Percentiles rank a stretch among this genome's conserved stretches.
Evolutionary conservation across 1,139 yeast species (phyloP).

Genomic region (Diutina sp.): DNA sequence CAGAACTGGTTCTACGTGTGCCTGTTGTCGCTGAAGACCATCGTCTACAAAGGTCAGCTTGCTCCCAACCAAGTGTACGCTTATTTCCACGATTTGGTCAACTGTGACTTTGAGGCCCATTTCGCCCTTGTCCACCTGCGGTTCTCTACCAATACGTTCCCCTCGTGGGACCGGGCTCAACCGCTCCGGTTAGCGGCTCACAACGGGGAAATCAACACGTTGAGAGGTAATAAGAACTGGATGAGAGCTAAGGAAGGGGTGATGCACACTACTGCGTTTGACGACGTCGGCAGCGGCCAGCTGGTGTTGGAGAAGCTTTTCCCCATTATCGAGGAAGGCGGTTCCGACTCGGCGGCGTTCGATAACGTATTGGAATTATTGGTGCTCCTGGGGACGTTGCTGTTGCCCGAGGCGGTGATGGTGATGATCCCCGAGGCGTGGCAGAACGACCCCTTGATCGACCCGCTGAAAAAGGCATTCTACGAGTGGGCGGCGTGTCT

Average conservation of each 20-base stretch:
- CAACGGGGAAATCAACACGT: conserved; percentile 95
- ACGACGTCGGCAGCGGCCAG: conserved; percentile 26
- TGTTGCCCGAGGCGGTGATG: conserved; percentile 97
- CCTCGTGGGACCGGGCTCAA: conserved; percentile 99
- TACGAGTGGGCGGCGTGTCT: conserved; percentile 99
- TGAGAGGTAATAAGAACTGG: conserved; percentile 98
- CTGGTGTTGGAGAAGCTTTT: conserved; percentile 58
- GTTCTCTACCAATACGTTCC: conserved; percentile 96
- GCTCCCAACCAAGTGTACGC: conserved; percentile 94
- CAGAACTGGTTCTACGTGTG: conserved; percentile 98
- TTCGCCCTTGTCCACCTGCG: conserved; percentile 95
- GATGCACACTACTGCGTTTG: conserved; percentile 77
- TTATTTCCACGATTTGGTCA: conserved; percentile 85
- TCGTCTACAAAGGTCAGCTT: conserved; percentile 94
- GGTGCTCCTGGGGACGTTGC: conserved; percentile 81
- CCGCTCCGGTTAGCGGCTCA: conserved; percentile 97
- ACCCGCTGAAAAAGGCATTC: conserved; percentile 84
- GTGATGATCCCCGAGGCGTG: conserved; percentile 96
- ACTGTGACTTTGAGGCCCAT: conserved; percentile 89
- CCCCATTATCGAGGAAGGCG: conserved; percentile 97
- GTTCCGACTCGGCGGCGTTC: conserved; percentile 97
- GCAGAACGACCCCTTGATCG: conserved; percentile 81
- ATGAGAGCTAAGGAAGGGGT: conserved; percentile 98
- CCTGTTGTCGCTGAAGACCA: conserved; percentile 77
- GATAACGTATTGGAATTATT: conserved; percentile 90